Evolutionary conservation across 208 protist species (phyloP), one percentile per base, ranked within the genome.

Genomic region (Leishmania aethiopica): DNA sequence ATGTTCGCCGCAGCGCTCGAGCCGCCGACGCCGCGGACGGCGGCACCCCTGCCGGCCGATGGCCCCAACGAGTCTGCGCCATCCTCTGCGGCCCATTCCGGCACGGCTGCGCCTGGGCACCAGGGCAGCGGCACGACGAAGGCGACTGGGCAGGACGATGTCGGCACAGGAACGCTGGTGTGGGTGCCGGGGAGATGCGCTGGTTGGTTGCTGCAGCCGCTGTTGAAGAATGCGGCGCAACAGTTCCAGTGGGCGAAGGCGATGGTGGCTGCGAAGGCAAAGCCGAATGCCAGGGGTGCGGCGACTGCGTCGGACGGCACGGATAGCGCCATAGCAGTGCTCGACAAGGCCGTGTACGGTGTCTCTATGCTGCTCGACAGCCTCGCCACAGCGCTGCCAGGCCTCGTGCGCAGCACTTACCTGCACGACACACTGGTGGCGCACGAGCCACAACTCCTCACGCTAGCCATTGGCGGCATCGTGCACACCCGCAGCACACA

Each of bases 201-300:
- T 3, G 69, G 59, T 73, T 96, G 93, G 93, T 77, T 96, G 77
- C 70, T 94, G 76, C 57, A 75, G n/a, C 79, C 89, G 49, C 80
- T 95, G 59, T 75, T 94, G 75, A 86, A 86, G 37, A 96, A 96
- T 60, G 85, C 85, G 6, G 81, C 64, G 42, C 79, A 84, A 45
- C 92, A 94, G 75, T 70, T 94, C 0, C 83, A 86, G 42, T 80
- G 93, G 78, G 79, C 76, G 10, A 75, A 75, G 7, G 88, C 84
- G 49, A 79, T 93, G 82, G 71, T 1, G 28, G 77, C 69, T 25
- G 88, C 84, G 45, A 82, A 75, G 66, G 37, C 49, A 37, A 79
- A 64, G 19, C 81, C 81, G 15, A n/a, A 17, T 37, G 60, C 4
- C 62, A 42, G 17, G 13, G 17, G 17, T 35, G 53, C 47, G 47